Percentiles rank a stretch among this genome's conserved stretches.
Conservation (phyloP, 2,329 filamentous ascomycete species). For the Penicillium paneum region DNA sequence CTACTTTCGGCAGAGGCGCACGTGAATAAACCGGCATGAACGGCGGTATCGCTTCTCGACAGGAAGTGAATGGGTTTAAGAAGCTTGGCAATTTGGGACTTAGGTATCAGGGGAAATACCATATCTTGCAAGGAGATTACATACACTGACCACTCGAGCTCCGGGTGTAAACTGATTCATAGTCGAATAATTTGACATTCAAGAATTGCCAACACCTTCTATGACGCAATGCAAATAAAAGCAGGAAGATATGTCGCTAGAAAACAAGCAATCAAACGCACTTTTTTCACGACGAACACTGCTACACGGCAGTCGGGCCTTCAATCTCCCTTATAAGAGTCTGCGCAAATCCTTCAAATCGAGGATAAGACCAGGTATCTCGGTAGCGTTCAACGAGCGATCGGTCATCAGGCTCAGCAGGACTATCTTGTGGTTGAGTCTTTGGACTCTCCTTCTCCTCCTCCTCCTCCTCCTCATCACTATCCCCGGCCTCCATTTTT, state of each 20-base stretch:
- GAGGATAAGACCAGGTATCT: slow-evolving; percentile 43
- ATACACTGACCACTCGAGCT: no score
- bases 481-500: slow-evolving; percentile 25
- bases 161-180: neutral
- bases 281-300: neutral
- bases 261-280: neutral
- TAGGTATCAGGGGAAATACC: neutral
- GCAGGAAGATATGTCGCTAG: slow-evolving; percentile 6
- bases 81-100: slow-evolving; percentile 5
- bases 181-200: neutral
- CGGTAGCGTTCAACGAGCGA: slow-evolving; percentile 44
- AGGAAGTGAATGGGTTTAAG: slow-evolving; percentile 6
- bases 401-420: slow-evolving; percentile 27
- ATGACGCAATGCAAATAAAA: slow-evolving; percentile 15
- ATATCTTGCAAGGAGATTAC: slow-evolving; percentile 1
- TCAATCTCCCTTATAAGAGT: slow-evolving; percentile 31
- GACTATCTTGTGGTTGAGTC: slow-evolving; percentile 4
- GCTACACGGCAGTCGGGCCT: slow-evolving; percentile 11
- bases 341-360: slow-evolving; percentile 44
- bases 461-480: slow-evolving; percentile 27
- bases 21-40: neutral
- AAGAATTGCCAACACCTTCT: neutral
- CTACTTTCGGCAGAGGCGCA: neutral
- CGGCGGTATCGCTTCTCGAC: neutral
- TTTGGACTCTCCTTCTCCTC: slow-evolving; percentile 19